Percentiles rank a stretch among this genome's conserved stretches.
phyloP scores from a whole-genome alignment of 2,329 filamentous ascomycete species.

The Colletotrichum zoysiae region DNA sequence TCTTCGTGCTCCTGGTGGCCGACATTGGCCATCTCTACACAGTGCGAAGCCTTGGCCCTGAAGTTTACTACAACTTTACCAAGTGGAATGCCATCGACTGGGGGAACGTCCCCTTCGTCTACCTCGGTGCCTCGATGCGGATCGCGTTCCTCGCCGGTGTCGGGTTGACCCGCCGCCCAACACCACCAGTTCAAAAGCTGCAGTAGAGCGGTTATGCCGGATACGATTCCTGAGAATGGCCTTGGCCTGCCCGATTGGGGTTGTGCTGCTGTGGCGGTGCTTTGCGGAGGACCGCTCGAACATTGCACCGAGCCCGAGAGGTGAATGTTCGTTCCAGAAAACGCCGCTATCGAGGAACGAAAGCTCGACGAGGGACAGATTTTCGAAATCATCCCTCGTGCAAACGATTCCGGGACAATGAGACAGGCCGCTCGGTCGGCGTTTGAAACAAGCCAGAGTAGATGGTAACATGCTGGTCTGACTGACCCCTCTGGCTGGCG shows the following conservation, averaged over 20 bases:
- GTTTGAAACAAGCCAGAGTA: conserved; percentile 34
- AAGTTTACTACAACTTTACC: conserved; percentile 73
- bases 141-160: conserved; percentile 70
- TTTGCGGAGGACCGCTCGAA: conserved; percentile 23
- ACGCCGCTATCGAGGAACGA: conserved; percentile 19
- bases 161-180: conserved; percentile 56
- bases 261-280: not conserved
- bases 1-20: conserved; percentile 77
- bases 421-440: not conserved
- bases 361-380: not conserved
- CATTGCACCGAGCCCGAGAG: conserved; percentile 39
- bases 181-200: conserved; percentile 39
- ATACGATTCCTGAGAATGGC: conserved; percentile 8
- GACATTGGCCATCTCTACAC: conserved; percentile 82
- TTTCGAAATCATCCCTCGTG: not conserved
- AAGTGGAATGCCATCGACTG: conserved; percentile 76
- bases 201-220: conserved; percentile 12
- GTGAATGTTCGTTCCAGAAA: conserved; percentile 21
- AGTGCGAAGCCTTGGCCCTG: conserved; percentile 68
- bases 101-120: conserved; percentile 79
- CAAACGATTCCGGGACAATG: not conserved
- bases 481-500: not conserved
- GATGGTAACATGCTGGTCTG: conserved; percentile 31
- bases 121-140: conserved; percentile 71
- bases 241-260: conserved; percentile 1